Conservation (phyloP, 371 early-diverging fungal species). For the Sporodiniella umbellata region DNA sequence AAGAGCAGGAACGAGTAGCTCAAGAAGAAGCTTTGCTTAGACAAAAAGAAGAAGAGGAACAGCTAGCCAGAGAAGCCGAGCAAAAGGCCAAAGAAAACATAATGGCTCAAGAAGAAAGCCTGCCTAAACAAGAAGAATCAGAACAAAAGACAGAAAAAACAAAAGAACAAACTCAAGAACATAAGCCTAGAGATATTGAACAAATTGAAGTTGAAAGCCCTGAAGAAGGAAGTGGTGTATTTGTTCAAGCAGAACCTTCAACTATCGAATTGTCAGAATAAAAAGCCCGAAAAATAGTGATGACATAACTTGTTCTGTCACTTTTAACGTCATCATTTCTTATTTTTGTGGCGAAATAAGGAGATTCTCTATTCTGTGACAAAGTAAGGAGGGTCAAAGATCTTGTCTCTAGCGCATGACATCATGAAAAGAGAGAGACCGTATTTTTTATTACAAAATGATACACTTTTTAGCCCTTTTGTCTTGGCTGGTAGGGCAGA, state of each 20-base stretch:
- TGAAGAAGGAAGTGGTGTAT: constrained; percentile 7
- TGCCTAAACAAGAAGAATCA: constrained; percentile 11
- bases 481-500: constrained; percentile 53
- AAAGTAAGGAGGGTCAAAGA: too few species aligned
- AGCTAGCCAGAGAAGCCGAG: background rate
- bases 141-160: constrained; percentile 1
- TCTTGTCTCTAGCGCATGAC: too few species aligned
- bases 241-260: background rate
- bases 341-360: too few species aligned
- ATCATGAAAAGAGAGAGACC: background rate
- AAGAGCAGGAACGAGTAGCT: constrained; percentile 5
- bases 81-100: background rate
- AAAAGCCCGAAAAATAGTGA: background rate
- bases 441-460: constrained; percentile 54
- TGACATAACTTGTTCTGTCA: background rate
- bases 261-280: background rate
- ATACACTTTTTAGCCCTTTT: constrained; percentile 70
- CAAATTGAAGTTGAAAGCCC: constrained; percentile 2
- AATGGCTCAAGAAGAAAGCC: constrained; percentile 3
- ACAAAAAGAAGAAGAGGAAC: constrained; percentile 3
- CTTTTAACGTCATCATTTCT: too few species aligned
- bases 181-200: background rate
- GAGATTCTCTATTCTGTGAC: too few species aligned
- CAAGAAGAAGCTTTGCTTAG: constrained; percentile 5
- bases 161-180: background rate